Evolutionary conservation across 2,329 filamentous ascomycete species (phyloP).

Genomic region (Beauveria medogensis): DNA sequence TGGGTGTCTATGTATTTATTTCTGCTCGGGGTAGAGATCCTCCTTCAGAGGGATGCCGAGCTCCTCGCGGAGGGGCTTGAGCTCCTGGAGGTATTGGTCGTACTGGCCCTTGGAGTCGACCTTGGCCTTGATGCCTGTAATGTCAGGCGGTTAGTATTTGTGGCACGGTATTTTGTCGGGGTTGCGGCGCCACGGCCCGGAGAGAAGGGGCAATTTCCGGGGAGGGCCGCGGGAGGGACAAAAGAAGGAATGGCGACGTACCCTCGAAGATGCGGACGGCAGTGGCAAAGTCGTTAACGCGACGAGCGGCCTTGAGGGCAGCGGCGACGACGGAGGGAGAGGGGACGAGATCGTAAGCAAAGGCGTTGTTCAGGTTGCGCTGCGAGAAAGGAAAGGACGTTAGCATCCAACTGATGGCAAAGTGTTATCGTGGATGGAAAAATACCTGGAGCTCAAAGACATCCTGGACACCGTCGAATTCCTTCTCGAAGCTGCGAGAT

Average conservation of each 20-base stretch:
- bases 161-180: neutral
- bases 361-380: constrained; percentile 98
- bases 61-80: constrained; percentile 88
- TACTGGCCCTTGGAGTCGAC: constrained; percentile 98
- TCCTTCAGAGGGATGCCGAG: constrained; percentile 88
- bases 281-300: constrained; percentile 97
- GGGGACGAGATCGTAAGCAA: constrained; percentile 98
- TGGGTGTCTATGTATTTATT: constrained; percentile 18
- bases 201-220: no score
- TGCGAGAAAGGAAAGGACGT: constrained; percentile 19
- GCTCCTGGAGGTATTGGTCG: constrained; percentile 88
- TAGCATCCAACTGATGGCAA: neutral
- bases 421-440: neutral
- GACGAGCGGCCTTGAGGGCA: constrained; percentile 84
- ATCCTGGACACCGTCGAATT: constrained; percentile 95
- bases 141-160: neutral
- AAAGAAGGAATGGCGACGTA: constrained; percentile 35
- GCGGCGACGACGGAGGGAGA: constrained; percentile 84
- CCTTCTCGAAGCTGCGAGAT: constrained; percentile 84
- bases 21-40: constrained; percentile 72
- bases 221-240: no score
- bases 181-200: no score
- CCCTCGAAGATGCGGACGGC: constrained; percentile 98
- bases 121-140: constrained; percentile 90
- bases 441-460: constrained; percentile 98